Evolutionary conservation across 2,329 filamentous ascomycete species (phyloP), one percentile per base, ranked within the genome.

Genomic region (Xylariaceae sp.): DNA sequence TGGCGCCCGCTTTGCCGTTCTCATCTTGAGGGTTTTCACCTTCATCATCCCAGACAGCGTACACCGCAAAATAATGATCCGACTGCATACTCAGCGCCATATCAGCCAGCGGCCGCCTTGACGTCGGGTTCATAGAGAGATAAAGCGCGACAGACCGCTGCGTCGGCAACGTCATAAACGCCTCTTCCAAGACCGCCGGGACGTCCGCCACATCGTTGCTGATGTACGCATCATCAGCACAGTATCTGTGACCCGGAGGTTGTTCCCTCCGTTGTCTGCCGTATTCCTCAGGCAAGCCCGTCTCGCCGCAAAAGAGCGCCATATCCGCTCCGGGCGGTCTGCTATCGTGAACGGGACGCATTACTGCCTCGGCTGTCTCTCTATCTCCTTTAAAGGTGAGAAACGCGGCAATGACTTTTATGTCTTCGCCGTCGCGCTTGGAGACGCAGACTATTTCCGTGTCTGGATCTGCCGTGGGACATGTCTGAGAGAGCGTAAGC

Each of bases 61-160:
- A 80, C 3, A 75, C 43, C 2, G 76, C 74, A 55, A 80, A 73
- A 57, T 80, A 80, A 56, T 80, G 75, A 52, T 80, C 76, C 0
- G 67, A 69, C 44, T 78, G 75, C 70, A 79, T 70, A 22, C 68
- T 74, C 12, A 78, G 60, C 3, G 76, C 76, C 76, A 80, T 80
- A 45, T 74, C 71, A 1, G 67, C 64, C 27, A 72, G 61, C 6
- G 67, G 27, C 3, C 67, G 59, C 21, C 65, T 60, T 33, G 70
- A 74, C 22, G 66, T 67, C 1, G 76, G 76, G 22, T 63, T 65
- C 75, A 79, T 78, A 8, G 69, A 56, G 53, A 68, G 76, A 67
- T 74, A 80, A 10, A 79, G 59, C 1, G 72, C 60, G 38, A 71
- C 74, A 1, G 69, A 63, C 54, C 74, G 71, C 19, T 57, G 58